Percentiles rank a stretch among this genome's conserved stretches.
These are phyloP conservation scores for Macaranga tanarius DNA, from an alignment of 441 rosid genomes.

Conservation along the genomic window DNA sequence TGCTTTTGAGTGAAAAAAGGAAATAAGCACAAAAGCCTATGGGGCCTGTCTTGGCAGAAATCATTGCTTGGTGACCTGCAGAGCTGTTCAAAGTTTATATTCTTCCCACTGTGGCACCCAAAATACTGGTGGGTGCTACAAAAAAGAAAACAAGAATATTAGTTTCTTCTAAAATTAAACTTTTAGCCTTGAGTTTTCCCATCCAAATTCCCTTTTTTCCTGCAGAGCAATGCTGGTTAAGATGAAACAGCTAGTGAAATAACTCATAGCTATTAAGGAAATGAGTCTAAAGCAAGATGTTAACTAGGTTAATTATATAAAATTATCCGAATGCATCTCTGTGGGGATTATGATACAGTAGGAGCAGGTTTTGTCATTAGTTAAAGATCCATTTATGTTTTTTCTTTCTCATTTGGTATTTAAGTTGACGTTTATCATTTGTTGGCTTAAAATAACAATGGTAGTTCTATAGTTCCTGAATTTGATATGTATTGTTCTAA, in stretches of 20 bases:
- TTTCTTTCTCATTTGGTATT: background rate
- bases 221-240: background rate
- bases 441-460: background rate
- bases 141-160: background rate
- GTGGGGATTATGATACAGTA: background rate
- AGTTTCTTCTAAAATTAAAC: background rate
- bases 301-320: background rate
- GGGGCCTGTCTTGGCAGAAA: background rate
- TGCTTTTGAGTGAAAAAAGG: background rate
- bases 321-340: background rate
- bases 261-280: conserved; percentile 1
- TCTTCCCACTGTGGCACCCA: background rate
- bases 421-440: conserved; percentile 1
- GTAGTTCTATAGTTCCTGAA: background rate
- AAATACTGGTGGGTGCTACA: background rate
- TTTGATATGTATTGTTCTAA: background rate
- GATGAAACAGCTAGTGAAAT: background rate
- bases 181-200: background rate
- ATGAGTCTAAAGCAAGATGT: background rate
- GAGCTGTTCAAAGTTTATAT: background rate
- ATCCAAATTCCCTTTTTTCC: background rate
- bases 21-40: background rate
- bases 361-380: background rate
- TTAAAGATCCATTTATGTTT: background rate
- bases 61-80: background rate